These are phyloP conservation scores for Wickerhamomyces ciferrii DNA, from an alignment of 805 yeast species.

Conservation along the genomic window DNA sequence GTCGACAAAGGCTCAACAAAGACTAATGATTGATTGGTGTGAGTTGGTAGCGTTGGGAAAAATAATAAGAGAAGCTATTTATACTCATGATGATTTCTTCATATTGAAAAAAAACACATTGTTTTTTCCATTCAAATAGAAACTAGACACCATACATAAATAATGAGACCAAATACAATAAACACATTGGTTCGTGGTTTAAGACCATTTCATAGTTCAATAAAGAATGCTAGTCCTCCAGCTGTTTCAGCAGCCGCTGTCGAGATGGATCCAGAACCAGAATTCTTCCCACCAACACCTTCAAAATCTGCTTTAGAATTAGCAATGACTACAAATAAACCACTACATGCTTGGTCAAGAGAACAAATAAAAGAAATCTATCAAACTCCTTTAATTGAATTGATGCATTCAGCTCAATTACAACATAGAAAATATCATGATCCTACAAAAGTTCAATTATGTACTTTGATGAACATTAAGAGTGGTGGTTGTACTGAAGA, in stretches of 20 bases:
- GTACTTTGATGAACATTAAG: constrained; percentile 70
- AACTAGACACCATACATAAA: no score
- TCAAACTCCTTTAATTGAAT: constrained; percentile 58
- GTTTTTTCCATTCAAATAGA: no score
- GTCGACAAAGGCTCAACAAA: not conserved
- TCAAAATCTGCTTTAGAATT: not conserved
- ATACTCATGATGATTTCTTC: not conserved
- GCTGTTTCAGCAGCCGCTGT: not conserved
- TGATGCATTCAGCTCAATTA: constrained; percentile 52
- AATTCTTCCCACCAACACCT: not conserved
- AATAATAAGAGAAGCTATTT: no score
- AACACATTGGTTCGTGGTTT: not conserved
- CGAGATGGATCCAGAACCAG: not conserved
- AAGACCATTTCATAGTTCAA: not conserved
- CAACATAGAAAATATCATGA: constrained; percentile 67
- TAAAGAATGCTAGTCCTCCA: not conserved
- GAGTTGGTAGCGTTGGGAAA: not conserved
- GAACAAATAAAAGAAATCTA: constrained; percentile 57
- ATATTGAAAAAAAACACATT: not conserved
- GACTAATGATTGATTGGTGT: not conserved
- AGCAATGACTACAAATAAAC: constrained; percentile 1
- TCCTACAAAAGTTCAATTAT: constrained; percentile 65
- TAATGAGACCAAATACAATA: not conserved
- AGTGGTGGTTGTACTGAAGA: constrained; percentile 82
- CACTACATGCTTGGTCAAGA: constrained; percentile 46